phyloP scores from a whole-genome alignment of 305 asterid species.

The Fraxinus velutina region DNA sequence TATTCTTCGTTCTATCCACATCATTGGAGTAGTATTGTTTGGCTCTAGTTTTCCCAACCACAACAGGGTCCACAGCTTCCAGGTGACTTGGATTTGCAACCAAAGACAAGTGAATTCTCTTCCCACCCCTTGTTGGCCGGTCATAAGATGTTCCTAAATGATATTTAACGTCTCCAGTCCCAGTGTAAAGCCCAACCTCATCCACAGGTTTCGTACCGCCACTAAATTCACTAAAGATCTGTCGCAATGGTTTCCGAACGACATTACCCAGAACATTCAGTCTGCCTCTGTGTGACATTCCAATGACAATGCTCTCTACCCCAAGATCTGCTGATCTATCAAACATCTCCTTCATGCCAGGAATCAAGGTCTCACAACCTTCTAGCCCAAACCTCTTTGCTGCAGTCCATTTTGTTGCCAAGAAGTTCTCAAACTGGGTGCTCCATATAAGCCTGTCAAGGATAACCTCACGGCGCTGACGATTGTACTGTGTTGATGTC shows the following conservation, averaged over 20 bases:
- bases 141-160: constrained; percentile 97
- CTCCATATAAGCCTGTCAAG: constrained; percentile 96
- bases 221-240: constrained; percentile 87
- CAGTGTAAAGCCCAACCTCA: constrained; percentile 83
- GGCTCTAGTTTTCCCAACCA: constrained; percentile 92
- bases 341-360: constrained; percentile 99
- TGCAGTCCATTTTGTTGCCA: constrained; percentile 94
- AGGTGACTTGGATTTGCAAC: constrained; percentile 99
- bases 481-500: constrained; percentile 59
- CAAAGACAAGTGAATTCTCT: constrained; percentile 82
- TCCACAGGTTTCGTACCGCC: constrained; percentile 85
- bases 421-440: constrained; percentile 86
- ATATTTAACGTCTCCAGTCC: constrained; percentile 96
- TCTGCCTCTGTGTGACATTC: constrained; percentile 97
- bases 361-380: constrained; percentile 96
- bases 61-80: constrained; percentile 95
- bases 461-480: constrained; percentile 81
- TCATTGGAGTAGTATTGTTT: constrained; percentile 89
- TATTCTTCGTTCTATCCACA: constrained; percentile 62
- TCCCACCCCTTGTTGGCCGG: constrained; percentile 95
- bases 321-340: constrained; percentile 94
- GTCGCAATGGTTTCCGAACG: constrained; percentile 85
- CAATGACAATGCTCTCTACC: constrained; percentile 92
- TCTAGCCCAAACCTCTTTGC: constrained; percentile 96
- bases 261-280: constrained; percentile 90